Conservation (phyloP, 2,329 filamentous ascomycete genomes). For the Fusarium nelsonii region DNA sequence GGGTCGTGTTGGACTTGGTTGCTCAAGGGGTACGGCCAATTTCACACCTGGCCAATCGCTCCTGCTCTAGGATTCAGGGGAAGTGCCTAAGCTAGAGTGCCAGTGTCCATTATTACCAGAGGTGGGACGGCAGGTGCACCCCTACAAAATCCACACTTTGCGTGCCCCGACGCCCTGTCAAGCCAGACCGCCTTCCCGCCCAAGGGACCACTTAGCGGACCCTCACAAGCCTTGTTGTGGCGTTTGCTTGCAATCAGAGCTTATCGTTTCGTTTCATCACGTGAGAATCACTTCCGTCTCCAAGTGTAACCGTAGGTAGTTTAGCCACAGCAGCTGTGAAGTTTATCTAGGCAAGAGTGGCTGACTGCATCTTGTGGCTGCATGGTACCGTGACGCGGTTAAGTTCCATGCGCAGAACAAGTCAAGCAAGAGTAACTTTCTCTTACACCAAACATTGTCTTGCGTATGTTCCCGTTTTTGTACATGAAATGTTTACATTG, state of each 20-base stretch:
- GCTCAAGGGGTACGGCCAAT: conserved; percentile 50
- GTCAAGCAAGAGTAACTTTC: conserved; percentile 22
- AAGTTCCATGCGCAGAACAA: conserved; percentile 35
- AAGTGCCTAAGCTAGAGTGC: conserved; percentile 37
- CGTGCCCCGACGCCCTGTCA: conserved; percentile 31
- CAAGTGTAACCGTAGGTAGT: not conserved
- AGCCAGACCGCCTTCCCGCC: conserved; percentile 48
- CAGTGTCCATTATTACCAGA: conserved; percentile 25
- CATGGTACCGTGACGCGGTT: conserved; percentile 33
- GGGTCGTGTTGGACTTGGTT: conserved; percentile 42
- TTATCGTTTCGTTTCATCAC: conserved; percentile 36
- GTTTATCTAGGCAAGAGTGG: conserved; percentile 1
- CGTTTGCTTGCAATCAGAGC: conserved; percentile 32
- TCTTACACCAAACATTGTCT: conserved; percentile 29
- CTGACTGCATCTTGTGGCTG: conserved; percentile 26
- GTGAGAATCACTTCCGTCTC: conserved; percentile 2
- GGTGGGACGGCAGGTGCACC: conserved; percentile 26
- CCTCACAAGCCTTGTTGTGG: conserved; percentile 35
- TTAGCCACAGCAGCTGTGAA: conserved; percentile 12
- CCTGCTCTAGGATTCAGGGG: conserved; percentile 50
- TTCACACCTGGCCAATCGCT: conserved; percentile 52
- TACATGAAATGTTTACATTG: conserved; percentile 1
- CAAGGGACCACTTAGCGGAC: conserved; percentile 39
- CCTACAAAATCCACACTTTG: conserved; percentile 40
- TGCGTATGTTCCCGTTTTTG: conserved; percentile 6